These are phyloP conservation scores for Akebia trifoliata DNA, from an alignment of 164 flowering plant species.

Conservation along the genomic window DNA sequence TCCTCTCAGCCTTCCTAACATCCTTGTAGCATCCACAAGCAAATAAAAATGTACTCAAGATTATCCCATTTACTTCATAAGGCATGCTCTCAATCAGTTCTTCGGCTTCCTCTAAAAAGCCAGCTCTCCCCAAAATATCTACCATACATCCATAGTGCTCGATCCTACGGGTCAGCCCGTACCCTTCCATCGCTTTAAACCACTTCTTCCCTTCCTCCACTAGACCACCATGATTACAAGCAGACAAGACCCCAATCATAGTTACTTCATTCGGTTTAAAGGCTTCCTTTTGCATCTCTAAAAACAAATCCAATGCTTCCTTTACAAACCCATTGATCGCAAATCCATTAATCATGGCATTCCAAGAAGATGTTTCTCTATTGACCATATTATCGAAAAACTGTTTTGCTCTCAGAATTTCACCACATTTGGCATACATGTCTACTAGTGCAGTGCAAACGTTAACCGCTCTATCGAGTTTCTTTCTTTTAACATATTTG, in stretches of 20 bases:
- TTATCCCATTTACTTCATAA: conserved; percentile 56
- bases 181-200: conserved; percentile 50
- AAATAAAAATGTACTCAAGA: conserved; percentile 62
- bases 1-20: conserved; percentile 47
- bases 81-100: conserved; percentile 58
- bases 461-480: conserved; percentile 36
- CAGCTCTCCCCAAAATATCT: conserved; percentile 75
- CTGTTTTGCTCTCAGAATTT: conserved; percentile 41
- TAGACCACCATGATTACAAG: conserved; percentile 75
- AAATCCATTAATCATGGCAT: conserved; percentile 70
- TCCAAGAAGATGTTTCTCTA: conserved; percentile 61
- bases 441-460: conserved; percentile 66
- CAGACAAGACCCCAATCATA: conserved; percentile 66
- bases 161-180: conserved; percentile 40
- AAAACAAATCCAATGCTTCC: conserved; percentile 55
- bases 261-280: conserved; percentile 54
- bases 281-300: conserved; percentile 45
- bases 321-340: conserved; percentile 67
- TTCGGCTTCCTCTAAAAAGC: conserved; percentile 71
- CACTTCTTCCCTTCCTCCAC: conserved; percentile 70
- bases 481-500: conserved; percentile 37
- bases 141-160: conserved; percentile 83
- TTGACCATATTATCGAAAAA: conserved; percentile 37
- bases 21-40: conserved; percentile 54
- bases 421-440: conserved; percentile 86